Base-by-base conservation (phyloP, 345 rosid species). In the Chamaenerion angustifolium region DNA sequence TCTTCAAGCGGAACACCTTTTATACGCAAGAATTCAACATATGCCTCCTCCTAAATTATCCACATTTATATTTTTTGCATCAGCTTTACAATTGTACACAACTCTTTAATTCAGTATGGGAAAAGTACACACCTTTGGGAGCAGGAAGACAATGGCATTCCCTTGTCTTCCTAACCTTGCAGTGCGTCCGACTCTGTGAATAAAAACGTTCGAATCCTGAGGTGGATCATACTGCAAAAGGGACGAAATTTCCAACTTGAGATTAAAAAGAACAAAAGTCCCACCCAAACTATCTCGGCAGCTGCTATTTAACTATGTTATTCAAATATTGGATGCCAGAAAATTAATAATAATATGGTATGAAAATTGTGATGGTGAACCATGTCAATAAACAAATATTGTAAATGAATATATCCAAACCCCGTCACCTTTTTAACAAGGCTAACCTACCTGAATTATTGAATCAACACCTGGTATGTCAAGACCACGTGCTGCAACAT, bases 401-500 rank as follows among this genome's bases (percentile, higher is more conserved):
- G 45, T 19, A 48, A 21, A 41, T 12, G 13, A 54, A 31, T 16
- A 10, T 17, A 8, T 11, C 19, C 12, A 12, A 1, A 21, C 1
- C 15, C 12, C 40, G 4, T 52, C 23, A 48, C 47, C 21, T 37
- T 10, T 25, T 18, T 13, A n/a, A 16, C 25, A 51, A 45, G 55
- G 43, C 47, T 16, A 40, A 46, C 55, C 47, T 64, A 83, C 98
- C 98, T 92, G 96, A 60, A 92, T 76, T 56, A 92, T 79, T 62
- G 74, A 87, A 63, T 87, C 96, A 72, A 82, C 83, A 46, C 95
- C 90, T 0, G 94, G 90, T 64, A 92, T 92, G 72, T 92, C 96
- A 41, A 92, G 84, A 45, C 96, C 98, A 59, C 95, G 86, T 31
- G 98, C 96, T 49, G 98, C 94, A 17, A 87, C 94, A 71, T 92